A percentile compares a stretch with the other conserved stretches of the same genome.
phyloP scores from a whole-genome alignment of 768 basidiomycete genomes.

The Suillus bovinus region DNA sequence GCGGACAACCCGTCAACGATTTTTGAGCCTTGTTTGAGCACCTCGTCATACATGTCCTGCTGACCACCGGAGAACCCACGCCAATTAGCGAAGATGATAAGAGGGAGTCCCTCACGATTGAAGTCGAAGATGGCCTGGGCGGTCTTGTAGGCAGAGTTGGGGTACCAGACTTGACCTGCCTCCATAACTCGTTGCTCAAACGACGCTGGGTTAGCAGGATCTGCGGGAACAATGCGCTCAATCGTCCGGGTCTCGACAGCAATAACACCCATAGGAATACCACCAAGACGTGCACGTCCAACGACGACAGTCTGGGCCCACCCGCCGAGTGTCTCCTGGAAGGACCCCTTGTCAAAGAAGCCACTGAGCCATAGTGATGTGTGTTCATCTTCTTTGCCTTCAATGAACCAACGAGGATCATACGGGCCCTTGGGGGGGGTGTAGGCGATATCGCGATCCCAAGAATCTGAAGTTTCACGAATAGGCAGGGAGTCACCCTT shows the following conservation, averaged over 20 bases:
- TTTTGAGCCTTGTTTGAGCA: conserved; percentile 96
- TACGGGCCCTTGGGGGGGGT: conserved; percentile 91
- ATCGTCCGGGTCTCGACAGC: conserved; percentile 98
- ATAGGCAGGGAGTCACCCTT: conserved; percentile 83
- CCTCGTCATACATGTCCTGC: conserved; percentile 98
- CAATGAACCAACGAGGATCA: conserved; percentile 98
- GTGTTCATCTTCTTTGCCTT: conserved; percentile 87
- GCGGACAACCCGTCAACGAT: conserved; percentile 97
- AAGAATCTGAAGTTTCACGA: conserved; percentile 67
- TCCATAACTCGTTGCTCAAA: conserved; percentile 99
- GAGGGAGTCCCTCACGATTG: conserved; percentile 92
- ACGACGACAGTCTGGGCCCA: conserved; percentile 99
- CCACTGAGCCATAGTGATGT: conserved; percentile 78
- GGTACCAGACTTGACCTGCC: conserved; percentile 99
- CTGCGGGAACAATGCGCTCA: conserved; percentile 94
- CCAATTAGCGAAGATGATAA: conserved; percentile 99
- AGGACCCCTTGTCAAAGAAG: conserved; percentile 96
- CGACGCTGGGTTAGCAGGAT: conserved; percentile 95
- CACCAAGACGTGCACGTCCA: conserved; percentile 93
- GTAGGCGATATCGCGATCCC: conserved; percentile 94
- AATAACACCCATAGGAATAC: conserved; percentile 97
- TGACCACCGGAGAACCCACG: conserved; percentile 99
- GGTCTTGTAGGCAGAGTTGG: conserved; percentile 99
- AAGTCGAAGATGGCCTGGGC: conserved; percentile 99
- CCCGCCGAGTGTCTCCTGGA: conserved; percentile 98